Conservation (phyloP, 1,139 yeast species). For the Zygosaccharomyces pseudobailii region DNA sequence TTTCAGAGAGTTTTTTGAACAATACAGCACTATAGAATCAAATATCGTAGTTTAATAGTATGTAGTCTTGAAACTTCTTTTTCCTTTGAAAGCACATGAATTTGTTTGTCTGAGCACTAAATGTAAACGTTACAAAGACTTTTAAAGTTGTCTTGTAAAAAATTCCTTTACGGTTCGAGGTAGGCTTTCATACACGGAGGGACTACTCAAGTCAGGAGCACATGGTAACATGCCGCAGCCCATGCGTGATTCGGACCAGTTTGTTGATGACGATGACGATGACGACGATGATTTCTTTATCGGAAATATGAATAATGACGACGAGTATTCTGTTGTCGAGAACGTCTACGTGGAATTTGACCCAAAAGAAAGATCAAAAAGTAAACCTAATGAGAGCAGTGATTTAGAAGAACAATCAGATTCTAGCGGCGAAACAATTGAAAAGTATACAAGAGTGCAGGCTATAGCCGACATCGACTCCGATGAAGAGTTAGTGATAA, state of each 20-base stretch:
- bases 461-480: background rate
- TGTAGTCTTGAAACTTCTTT: background rate
- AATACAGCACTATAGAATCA: conserved; percentile 27
- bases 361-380: background rate
- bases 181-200: too few relatives aligned
- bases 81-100: background rate
- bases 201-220: too few relatives aligned
- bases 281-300: conserved; percentile 23
- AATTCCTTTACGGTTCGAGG: too few relatives aligned
- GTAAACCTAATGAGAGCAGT: background rate
- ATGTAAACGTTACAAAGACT: too few relatives aligned
- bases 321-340: conserved; percentile 5
- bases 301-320: conserved; percentile 10
- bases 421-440: background rate
- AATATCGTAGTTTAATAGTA: conserved; percentile 15
- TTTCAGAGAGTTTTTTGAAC: conserved; percentile 58
- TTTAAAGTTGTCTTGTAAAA: too few relatives aligned
- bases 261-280: conserved; percentile 8
- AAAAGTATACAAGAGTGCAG: background rate
- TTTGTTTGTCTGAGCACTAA: too few relatives aligned
- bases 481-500: background rate
- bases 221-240: background rate
- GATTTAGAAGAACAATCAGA: background rate
- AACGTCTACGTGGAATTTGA: conserved; percentile 9
- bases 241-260: background rate